Percentiles rank a stretch among this genome's conserved stretches.
Evolutionary conservation across 1,139 yeast genomes (phyloP).

Genomic region (Sugiyamaella neomexicana): DNA sequence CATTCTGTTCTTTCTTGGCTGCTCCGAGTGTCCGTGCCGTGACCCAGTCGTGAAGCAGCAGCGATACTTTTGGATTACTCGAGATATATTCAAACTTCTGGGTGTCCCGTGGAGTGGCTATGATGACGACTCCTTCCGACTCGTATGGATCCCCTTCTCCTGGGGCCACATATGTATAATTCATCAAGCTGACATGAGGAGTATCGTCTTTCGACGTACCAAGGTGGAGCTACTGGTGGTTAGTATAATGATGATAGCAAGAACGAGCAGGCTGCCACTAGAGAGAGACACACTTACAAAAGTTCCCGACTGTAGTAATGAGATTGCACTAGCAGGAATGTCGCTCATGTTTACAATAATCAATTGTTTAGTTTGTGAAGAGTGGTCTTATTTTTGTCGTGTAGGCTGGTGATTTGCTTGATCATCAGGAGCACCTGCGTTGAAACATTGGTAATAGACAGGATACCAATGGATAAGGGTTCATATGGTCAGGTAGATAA

Average conservation of each 20-base stretch:
- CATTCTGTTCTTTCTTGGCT: constrained; percentile 38
- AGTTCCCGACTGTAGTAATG: constrained; percentile 17
- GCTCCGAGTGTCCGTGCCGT: constrained; percentile 48
- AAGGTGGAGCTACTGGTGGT: constrained; percentile 63
- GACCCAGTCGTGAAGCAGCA: constrained; percentile 86
- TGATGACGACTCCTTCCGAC: constrained; percentile 53
- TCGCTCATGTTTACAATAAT: neutral
- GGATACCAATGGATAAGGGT: neutral
- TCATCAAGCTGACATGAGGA: constrained; percentile 90
- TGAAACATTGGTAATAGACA: neutral
- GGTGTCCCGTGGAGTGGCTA: constrained; percentile 69
- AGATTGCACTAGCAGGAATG: constrained; percentile 14
- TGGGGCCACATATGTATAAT: constrained; percentile 61
- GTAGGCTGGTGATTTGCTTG: neutral
- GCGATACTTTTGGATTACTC: constrained; percentile 70
- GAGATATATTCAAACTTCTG: constrained; percentile 67
- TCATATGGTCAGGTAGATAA: too few relatives aligned
- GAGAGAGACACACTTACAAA: constrained; percentile 18
- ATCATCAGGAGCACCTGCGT: neutral
- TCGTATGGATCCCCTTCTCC: constrained; percentile 42
- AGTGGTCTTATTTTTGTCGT: neutral
- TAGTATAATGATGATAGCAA: constrained; percentile 23
- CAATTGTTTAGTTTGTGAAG: neutral
- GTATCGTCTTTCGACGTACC: constrained; percentile 68
- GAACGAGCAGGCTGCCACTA: too few relatives aligned